Base-by-base conservation (phyloP, 2,329 filamentous ascomycete genomes). In the Diaporthe amygdali region DNA sequence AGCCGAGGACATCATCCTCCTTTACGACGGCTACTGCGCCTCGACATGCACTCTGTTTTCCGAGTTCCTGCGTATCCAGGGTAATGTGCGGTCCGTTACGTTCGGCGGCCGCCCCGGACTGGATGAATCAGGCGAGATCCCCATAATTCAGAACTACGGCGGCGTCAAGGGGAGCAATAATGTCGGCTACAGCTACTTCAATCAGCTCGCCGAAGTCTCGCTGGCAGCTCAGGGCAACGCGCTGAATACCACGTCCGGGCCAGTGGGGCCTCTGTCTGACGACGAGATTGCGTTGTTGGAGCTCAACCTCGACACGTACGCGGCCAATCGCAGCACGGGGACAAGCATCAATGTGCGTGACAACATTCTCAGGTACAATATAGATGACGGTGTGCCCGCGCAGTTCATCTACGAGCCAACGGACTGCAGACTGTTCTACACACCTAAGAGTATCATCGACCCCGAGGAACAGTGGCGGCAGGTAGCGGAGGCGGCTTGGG, bases 1-100 rank as follows among this genome's bases (percentile, higher is more conserved):
- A 2, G 80, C 87, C 2, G 86, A 90, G 71, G 85, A 90, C 75
- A 84, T 90, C 47, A 82, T 89, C 51, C 78, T 90, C 14, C 81
- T 89, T n/a, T 84, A 85, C 34, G 88, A 90, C 73, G 88, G 88
- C 25, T 84, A 86, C 75, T 90, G 88, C 76, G 85, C 85, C 41
- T 89, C 87, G 1, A 87, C 87, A 2, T 90, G 88, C 78, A 85
- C 86, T 6, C 80, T 89, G 6, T 88, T 89, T 75, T 82, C 83
- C 15, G 86, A 90, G 73, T 83, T 89, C 75, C 80, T 90, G 75
- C 83, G 83, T 27, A 78, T 83, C 25, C 82, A 87, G 71, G 86
- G 82, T 25, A 84, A 84, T 41, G 85, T 89, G 15, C 84, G 85
- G 78, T 86, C 84, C 10, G 83, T 88, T 66, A 85, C 84, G 5